Conservation (phyloP, 2,329 filamentous ascomycete genomes). For the Domatiomyces globalis region DNA sequence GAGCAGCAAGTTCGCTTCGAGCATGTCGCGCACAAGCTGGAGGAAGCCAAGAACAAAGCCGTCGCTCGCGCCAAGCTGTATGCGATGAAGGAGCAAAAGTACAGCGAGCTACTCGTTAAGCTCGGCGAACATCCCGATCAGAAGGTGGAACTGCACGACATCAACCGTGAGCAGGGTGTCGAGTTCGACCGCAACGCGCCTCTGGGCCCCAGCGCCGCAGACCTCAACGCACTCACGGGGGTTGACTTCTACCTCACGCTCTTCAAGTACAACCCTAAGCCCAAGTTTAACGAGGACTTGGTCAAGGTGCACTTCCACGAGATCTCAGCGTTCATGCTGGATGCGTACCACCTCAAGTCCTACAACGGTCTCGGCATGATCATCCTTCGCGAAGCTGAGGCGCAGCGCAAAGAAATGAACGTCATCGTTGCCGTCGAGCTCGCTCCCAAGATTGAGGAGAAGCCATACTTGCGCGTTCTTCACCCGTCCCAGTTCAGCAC, state of each 20-base stretch:
- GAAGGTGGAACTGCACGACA: not conserved
- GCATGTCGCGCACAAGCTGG: not conserved
- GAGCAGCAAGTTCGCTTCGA: not conserved
- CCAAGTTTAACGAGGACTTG: not conserved
- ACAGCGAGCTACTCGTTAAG: not conserved
- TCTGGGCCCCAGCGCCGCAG: not conserved
- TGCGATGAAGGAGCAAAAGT: not conserved
- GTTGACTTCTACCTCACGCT: not conserved
- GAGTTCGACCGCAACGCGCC: not conserved
- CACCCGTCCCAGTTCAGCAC: not conserved
- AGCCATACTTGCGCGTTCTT: not conserved
- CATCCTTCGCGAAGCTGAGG: not conserved
- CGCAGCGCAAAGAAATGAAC: not conserved
- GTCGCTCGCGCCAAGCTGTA: not conserved
- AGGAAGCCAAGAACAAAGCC: not conserved
- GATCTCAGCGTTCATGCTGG: not conserved
- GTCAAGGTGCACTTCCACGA: not conserved
- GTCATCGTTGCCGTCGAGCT: not conserved
- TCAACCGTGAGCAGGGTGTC: not conserved
- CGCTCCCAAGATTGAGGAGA: not conserved
- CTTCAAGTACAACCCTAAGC: not conserved
- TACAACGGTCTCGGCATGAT: not conserved
- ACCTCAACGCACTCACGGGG: not conserved
- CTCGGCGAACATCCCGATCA: not conserved
- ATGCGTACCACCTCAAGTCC: not conserved